Base-by-base conservation (phyloP, 495 filamentous ascomycete species). In the Terfezia boudieri region DNA sequence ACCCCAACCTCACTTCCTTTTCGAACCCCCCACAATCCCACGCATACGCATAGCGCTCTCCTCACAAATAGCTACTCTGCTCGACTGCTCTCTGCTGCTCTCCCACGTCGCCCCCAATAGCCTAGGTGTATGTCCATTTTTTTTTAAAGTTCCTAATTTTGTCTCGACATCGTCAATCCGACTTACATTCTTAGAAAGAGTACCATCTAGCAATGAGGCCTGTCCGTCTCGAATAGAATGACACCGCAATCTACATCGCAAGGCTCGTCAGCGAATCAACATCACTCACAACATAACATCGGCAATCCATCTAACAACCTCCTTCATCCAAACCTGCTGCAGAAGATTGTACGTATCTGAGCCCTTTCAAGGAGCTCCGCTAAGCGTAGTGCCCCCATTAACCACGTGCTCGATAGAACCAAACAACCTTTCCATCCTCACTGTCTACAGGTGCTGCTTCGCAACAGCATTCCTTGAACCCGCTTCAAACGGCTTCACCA, bases 201-300 rank as follows among this genome's bases (percentile, higher is more conserved):
- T 52, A 12, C 53, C 23, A 23, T 38, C 55, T 52, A 52, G 53
- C 53, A 60, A 65, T 65, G 62, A 64, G 61, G 59, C 64, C 61
- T 53, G 52, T 54, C 62, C 61, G 59, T 59, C 62, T 59, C 62
- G 59, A 61, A 65, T 65, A 65, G 62, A 61, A 65, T 65, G 62
- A 66, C 62, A 65, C 56, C 62, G 57, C 62, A 64, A 56, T 46
- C 41, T 46, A 46, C 41, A 46, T 14, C 41, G 17, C 41, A 46
- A 46, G 41, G 41, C 41, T 46, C 41, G 41, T 14, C 41, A 20
- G 4, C 41, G 8, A 46, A 46, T 46, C 41, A 46, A 46, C 41
- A 46, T 20, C 41, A 46, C 8, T 46, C 12, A 46, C 41, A 46
- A 46, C 17, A 46, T 9, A 46, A 14, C 41, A 32, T 46, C 41